These are phyloP conservation scores for Phytophthora tentaculata DNA, from an alignment of 352 stramenopile genomes.

Conservation along the genomic window DNA sequence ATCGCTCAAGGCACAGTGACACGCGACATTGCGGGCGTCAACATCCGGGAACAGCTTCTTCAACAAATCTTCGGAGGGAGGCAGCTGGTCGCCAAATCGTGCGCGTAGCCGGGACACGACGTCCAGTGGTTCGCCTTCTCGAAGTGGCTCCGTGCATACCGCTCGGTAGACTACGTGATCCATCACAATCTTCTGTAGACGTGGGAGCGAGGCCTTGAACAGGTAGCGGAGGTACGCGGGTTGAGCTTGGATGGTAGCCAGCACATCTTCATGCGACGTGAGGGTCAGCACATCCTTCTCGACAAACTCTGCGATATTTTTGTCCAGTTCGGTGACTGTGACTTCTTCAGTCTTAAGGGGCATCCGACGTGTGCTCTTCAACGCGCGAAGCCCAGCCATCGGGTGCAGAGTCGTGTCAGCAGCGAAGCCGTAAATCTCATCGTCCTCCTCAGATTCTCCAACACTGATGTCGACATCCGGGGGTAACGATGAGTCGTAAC, in stretches of 20 bases:
- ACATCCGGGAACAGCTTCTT: not conserved
- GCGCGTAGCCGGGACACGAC: not conserved
- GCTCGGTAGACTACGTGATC: not conserved
- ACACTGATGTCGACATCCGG: not conserved
- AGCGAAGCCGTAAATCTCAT: not conserved
- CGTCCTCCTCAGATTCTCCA: not conserved
- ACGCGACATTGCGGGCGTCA: not conserved
- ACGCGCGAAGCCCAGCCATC: not conserved
- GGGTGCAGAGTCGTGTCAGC: not conserved
- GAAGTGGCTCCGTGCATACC: not conserved
- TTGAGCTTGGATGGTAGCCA: not conserved
- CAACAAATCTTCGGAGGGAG: not conserved
- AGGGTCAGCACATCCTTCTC: not conserved
- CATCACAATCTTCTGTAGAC: not conserved
- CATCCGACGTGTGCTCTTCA: not conserved
- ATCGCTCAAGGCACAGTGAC: conserved; percentile 1
- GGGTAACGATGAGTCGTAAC: not conserved
- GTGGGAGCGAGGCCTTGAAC: not conserved
- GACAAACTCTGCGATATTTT: not conserved
- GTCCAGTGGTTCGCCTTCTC: not conserved
- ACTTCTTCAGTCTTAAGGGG: not conserved
- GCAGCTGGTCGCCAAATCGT: not conserved
- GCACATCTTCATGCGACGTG: not conserved
- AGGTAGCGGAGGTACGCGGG: not conserved
- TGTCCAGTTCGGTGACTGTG: not conserved